Base-by-base conservation (phyloP, 495 filamentous ascomycete species). In the Pyrenula massariospora region DNA sequence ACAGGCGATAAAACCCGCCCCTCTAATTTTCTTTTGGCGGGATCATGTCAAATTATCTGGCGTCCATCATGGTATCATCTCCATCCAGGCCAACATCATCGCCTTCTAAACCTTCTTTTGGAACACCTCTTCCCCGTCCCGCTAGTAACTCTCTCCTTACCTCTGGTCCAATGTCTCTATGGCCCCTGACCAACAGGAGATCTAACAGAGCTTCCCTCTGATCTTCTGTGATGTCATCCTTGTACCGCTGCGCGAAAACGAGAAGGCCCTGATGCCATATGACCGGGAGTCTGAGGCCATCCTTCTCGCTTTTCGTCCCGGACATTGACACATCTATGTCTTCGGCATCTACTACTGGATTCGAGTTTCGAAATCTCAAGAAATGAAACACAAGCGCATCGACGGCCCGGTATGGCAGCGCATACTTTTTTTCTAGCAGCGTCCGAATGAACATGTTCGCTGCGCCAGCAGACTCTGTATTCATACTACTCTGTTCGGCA, bases 371-470 rank as follows among this genome's bases (percentile, higher is more conserved):
- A 72, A 96, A 96, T 19, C 93, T 84, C 60, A 96, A 68, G 68
- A 96, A 98, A 70, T 97, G 91, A 72, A 96, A 97, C 15, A 97
- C 94, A 3, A 97, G 75, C 22, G 90, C 85, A 62, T 98, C 93
- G 20, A 98, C 83, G 22, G 94, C 92, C 68, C 95, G 91, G 73
- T 87, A 95, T 25, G 93, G 93, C 21, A 98, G 77, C 1, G 93
- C 93, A 61, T 99, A 97, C 63, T 90, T 89, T 79, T 99, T 99
- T 72, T 97, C 91, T 11, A 99, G 73, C 54, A 99, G 81, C 19
- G 86, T 81, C 58, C 87, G 85, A 67, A 99, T 94, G 73, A 97
- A 91, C 49, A 91, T 84, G 68, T 95, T 95, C 22, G 91, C 91
- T 10, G 93, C 84, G 22, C 86, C 83, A 54, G 91, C 84, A 62